phyloP scores from a whole-genome alignment of 1,139 yeast species.

The Candida tetrigidarum region DNA sequence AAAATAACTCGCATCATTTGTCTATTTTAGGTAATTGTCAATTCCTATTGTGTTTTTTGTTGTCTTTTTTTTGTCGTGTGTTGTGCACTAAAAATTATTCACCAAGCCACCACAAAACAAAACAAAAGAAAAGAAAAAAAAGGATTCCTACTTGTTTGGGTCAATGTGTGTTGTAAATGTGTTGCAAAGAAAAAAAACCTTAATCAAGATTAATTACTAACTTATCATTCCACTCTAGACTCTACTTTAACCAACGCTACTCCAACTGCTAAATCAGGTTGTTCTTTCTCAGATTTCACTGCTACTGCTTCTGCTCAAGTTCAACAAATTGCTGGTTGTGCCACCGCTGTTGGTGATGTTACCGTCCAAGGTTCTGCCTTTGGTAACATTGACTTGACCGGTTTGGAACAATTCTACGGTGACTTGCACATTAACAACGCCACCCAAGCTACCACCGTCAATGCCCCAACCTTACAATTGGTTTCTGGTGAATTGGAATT shows the following conservation, averaged over 20 bases:
- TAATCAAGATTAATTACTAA: too few species aligned
- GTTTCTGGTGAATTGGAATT: constrained; percentile 73
- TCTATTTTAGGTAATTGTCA: too few species aligned
- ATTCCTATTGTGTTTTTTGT: too few species aligned
- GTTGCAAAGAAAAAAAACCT: background rate
- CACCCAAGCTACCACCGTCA: constrained; percentile 60
- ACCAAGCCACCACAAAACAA: background rate
- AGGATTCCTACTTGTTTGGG: too few species aligned
- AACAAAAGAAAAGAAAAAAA: background rate
- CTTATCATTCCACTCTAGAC: constrained; percentile 27
- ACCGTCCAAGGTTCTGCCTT: constrained; percentile 62
- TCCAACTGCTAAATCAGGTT: constrained; percentile 55
- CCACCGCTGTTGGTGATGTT: constrained; percentile 80
- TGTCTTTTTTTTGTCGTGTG: background rate
- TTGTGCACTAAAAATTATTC: background rate
- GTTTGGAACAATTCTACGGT: constrained; percentile 74
- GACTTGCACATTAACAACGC: constrained; percentile 69
- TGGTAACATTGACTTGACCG: constrained; percentile 59
- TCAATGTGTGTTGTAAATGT: background rate
- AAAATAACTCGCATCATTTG: background rate
- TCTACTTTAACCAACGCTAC: constrained; percentile 55
- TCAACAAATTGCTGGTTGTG: constrained; percentile 73
- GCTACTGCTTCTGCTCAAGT: constrained; percentile 81
- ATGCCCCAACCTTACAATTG: constrained; percentile 78
- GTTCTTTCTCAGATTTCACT: constrained; percentile 59